Base-by-base conservation (phyloP, 75 land plant species). In the Adiantum capillusveneris region DNA sequence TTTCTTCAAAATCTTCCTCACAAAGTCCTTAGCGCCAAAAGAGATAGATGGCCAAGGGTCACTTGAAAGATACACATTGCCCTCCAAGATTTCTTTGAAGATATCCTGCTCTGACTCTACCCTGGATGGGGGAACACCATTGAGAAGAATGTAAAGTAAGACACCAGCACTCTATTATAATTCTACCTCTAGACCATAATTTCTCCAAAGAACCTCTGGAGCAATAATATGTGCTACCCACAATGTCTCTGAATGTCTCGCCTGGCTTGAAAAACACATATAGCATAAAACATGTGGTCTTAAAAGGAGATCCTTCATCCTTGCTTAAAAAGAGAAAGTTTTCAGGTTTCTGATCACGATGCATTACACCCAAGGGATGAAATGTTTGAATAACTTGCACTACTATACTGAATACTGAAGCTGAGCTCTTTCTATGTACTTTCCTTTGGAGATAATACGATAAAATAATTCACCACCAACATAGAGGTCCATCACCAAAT, bases 381-480 rank as follows among this genome's bases (percentile, higher is more conserved):
- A 88, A 84, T 24, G 81, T 70, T 71, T 78, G 73, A 7, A 92
- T 86, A 11, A 85, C 95, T 2, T 84, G 73, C 7, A 89, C 89
- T 42, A 92, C 82, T 26, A 73, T 74, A 57, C 80, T 63, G 52
- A 79, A 73, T 30, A 88, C 52, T 48, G 58, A 55, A 0, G 95
- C 97, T 0, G 95, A 95, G 60, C 80, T 60, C 74, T 55, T 72
- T 92, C 97, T 25, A 74, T 85, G 69, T 72, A 88, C 44, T 89
- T 90, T n/a, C 94, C 97, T 75, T 73, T 80, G 39, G 50, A 62
- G 9, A 92, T 73, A 56, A 92, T 92, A 71, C 95, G 65, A 62
- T 92, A 95, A 45, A 92, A 92, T 3, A 92, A 75, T 77, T 92
- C 97, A 7, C 92, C 90, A 9, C 96, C 96, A 9, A 81, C 84